These are phyloP conservation scores for Pseudoscleropodium purum DNA, from an alignment of 225 moss, liverwort and hornwort genomes.

Conservation along the genomic window DNA sequence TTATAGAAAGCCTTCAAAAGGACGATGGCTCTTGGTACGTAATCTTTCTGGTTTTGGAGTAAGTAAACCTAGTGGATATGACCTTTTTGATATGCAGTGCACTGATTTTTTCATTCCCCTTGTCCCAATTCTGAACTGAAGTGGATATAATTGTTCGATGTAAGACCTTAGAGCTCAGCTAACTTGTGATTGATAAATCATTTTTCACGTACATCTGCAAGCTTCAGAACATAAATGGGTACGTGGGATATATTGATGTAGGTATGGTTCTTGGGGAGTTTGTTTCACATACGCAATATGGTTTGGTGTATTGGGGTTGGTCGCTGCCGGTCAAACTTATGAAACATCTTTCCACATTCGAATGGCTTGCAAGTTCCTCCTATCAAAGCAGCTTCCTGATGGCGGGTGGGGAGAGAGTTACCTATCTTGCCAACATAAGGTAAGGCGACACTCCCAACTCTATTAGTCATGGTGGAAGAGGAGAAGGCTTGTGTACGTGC, in stretches of 20 bases:
- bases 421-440: neutral
- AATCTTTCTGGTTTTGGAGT: neutral
- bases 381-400: neutral
- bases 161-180: neutral
- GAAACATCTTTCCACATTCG: neutral
- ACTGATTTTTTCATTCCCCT: neutral
- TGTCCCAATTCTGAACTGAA: neutral
- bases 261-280: neutral
- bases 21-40: neutral
- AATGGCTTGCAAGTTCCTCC: neutral
- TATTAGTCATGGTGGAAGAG: neutral
- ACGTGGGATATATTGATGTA: neutral
- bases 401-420: neutral
- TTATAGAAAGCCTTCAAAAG: neutral
- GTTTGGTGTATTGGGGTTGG: neutral
- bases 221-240: neutral
- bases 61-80: neutral
- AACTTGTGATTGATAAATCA: neutral
- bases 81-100: neutral
- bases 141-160: neutral
- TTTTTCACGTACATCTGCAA: neutral
- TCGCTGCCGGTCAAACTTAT: neutral
- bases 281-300: neutral
- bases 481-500: neutral
- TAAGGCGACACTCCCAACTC: neutral